Conservation (phyloP, 169 alveolate genomes). For the Amoebophrya sp. region DNA sequence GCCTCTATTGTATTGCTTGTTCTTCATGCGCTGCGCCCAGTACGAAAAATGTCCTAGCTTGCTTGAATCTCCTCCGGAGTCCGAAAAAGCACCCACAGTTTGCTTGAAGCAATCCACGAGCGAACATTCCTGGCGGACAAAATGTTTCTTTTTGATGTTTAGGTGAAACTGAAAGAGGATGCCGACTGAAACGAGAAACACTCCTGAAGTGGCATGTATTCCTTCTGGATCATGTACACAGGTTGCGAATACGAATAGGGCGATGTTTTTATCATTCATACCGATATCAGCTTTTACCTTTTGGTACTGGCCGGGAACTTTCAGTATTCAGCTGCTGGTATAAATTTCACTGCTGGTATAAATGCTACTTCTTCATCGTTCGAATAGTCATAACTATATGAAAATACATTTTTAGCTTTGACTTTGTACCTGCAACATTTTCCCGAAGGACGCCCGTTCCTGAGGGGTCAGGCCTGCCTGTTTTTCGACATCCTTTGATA, state of each 20-base stretch:
- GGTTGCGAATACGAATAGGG: too few species aligned
- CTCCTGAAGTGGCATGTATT: too few species aligned
- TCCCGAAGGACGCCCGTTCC: neutral
- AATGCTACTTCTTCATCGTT: neutral
- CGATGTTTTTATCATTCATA: too few species aligned
- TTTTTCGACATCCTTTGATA: neutral
- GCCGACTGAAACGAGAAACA: too few species aligned
- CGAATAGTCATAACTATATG: neutral
- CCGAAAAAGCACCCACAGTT: neutral
- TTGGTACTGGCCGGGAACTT: neutral
- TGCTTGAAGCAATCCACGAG: neutral
- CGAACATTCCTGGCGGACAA: neutral
- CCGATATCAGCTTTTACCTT: neutral
- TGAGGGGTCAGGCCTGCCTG: neutral
- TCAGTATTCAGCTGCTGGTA: neutral
- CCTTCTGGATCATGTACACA: too few species aligned
- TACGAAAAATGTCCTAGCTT: neutral
- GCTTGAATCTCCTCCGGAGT: neutral
- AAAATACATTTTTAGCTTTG: neutral
- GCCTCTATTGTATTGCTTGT: neutral
- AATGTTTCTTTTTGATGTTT: neutral
- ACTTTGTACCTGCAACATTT: neutral
- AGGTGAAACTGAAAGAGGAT: neutral
- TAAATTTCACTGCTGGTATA: neutral
- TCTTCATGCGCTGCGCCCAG: neutral